phyloP scores from a whole-genome alignment of 495 filamentous ascomycete genomes.

The Neurospora tetraspora region DNA sequence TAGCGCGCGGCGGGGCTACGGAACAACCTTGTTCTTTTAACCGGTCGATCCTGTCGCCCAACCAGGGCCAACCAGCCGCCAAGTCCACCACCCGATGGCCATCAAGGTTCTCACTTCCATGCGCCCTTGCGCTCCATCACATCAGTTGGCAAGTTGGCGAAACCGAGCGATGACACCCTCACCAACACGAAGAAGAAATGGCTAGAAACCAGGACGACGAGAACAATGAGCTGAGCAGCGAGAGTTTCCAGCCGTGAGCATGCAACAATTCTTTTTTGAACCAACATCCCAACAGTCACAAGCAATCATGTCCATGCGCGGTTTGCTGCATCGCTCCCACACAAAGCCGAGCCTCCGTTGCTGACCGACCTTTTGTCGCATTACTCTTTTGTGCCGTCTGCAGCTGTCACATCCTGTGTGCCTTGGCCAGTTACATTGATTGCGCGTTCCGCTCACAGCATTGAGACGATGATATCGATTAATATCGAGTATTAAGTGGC shows the following conservation, averaged over 20 bases:
- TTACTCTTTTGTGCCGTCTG: background rate
- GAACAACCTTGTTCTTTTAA: background rate
- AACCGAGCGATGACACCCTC: background rate
- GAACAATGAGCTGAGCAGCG: background rate
- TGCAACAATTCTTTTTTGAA: background rate
- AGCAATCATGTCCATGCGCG: background rate
- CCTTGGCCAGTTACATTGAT: background rate
- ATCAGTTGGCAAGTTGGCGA: background rate
- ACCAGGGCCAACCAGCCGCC: background rate
- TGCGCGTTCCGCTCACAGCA: background rate
- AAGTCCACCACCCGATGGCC: background rate
- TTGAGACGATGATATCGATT: background rate
- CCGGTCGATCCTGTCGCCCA: background rate
- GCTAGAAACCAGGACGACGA: background rate
- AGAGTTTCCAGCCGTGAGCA: background rate
- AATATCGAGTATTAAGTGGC: background rate
- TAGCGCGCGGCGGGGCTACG: background rate
- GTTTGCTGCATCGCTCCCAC: background rate
- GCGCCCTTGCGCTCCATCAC: background rate
- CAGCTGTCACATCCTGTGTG: background rate
- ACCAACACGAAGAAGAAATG: slow-evolving; percentile 10
- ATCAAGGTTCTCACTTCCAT: background rate
- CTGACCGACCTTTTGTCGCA: background rate
- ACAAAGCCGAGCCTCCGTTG: background rate
- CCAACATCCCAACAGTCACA: background rate